phyloP scores from a whole-genome alignment of 768 basidiomycete genomes.

The Boletus barrowsii region DNA sequence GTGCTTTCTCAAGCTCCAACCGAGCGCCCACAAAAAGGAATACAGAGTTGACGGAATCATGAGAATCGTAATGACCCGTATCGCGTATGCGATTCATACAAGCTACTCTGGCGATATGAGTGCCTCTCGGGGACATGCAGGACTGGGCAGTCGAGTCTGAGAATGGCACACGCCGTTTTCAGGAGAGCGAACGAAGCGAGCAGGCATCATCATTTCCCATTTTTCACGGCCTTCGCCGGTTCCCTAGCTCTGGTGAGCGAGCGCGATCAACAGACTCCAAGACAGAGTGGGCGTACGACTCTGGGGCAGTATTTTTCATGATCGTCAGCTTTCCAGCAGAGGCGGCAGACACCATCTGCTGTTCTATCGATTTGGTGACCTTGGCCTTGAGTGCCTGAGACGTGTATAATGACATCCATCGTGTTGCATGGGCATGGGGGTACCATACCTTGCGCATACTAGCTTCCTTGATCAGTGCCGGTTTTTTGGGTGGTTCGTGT shows the following conservation, averaged over 20 bases:
- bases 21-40: neutral
- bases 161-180: constrained; percentile 5
- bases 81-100: neutral
- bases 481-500: constrained; percentile 80
- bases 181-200: neutral
- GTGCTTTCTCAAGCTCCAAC: neutral
- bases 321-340: constrained; percentile 88
- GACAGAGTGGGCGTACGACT: constrained; percentile 20
- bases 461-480: constrained; percentile 66
- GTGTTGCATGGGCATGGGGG: neutral
- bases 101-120: constrained; percentile 3
- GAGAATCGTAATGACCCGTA: neutral
- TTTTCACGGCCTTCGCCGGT: constrained; percentile 15
- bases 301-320: constrained; percentile 65
- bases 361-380: constrained; percentile 89
- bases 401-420: neutral
- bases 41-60: neutral
- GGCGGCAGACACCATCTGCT: constrained; percentile 86
- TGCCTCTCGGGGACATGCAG: neutral
- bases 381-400: constrained; percentile 78
- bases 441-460: constrained; percentile 67
- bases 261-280: neutral
- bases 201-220: constrained; percentile 17
- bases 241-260: constrained; percentile 17
- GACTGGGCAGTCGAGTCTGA: neutral